Evolutionary conservation across 2,329 filamentous ascomycete species (phyloP).

Genomic region (Talaromyces marneffei): DNA sequence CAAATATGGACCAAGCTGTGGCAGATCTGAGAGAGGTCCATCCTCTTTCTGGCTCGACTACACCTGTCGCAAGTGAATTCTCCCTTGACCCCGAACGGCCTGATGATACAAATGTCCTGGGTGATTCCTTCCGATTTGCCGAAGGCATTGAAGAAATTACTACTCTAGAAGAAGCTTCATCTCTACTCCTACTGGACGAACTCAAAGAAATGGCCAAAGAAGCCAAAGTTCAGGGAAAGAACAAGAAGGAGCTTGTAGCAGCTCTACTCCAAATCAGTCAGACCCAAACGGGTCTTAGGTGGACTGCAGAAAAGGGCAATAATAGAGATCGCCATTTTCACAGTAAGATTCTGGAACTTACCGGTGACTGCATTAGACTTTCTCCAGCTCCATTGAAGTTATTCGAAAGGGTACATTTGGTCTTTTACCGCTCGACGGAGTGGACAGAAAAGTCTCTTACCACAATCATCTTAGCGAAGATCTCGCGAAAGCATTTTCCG

Average conservation of each 20-base stretch:
- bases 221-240: conserved; percentile 78
- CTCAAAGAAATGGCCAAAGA: conserved; percentile 79
- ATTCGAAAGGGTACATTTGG: conserved; percentile 89
- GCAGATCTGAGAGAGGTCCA: conserved; percentile 55
- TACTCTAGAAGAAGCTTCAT: conserved; percentile 75
- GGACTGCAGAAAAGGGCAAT: conserved; percentile 42
- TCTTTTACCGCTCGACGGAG: conserved; percentile 92
- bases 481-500: conserved; percentile 80
- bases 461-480: conserved; percentile 88
- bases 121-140: conserved; percentile 65
- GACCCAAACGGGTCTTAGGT: conserved; percentile 69
- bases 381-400: conserved; percentile 67
- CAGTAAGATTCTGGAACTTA: conserved; percentile 67
- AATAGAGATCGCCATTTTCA: conserved; percentile 72
- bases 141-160: conserved; percentile 72
- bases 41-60: conserved; percentile 47
- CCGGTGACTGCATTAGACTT: conserved; percentile 78
- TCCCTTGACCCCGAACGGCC: conserved; percentile 47
- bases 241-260: conserved; percentile 71
- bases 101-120: conserved; percentile 44
- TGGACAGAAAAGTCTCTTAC: conserved; percentile 98
- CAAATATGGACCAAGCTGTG: conserved; percentile 63
- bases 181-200: conserved; percentile 78
- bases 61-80: conserved; percentile 24
- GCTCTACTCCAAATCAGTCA: conserved; percentile 69